These are phyloP conservation scores for Fusarium miscanthi DNA, from an alignment of 2,329 filamentous ascomycete species.

Conservation along the genomic window DNA sequence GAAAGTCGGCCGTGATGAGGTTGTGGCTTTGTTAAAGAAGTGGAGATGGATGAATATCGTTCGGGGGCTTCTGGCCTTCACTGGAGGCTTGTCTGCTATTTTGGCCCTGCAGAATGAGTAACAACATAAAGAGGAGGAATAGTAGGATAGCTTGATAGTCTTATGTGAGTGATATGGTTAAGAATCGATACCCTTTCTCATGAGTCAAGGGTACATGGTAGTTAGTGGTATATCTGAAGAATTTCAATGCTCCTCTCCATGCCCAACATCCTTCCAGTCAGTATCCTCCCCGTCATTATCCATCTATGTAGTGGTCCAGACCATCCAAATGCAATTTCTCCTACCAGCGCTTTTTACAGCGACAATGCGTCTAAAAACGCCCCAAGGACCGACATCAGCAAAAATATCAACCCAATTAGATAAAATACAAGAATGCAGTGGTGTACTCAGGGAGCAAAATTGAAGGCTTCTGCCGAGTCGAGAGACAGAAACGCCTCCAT, in stretches of 20 bases:
- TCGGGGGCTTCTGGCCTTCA: conserved; percentile 24
- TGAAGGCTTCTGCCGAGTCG: conserved; percentile 44
- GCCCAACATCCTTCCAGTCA: background rate
- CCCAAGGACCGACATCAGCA: background rate
- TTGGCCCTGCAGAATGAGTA: conserved; percentile 21
- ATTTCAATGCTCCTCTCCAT: conserved; percentile 1
- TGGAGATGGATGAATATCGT: conserved; percentile 40
- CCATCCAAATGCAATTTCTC: background rate
- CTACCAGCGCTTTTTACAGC: background rate
- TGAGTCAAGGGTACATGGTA: background rate
- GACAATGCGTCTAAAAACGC: background rate
- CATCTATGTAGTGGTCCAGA: background rate
- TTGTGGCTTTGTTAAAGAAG: conserved; percentile 21
- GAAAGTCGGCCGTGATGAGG: conserved; percentile 22
- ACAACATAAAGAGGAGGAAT: background rate
- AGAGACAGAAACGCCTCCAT: conserved; percentile 50
- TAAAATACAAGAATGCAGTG: background rate
- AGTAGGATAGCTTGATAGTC: background rate
- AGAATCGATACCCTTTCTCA: background rate
- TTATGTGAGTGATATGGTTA: background rate
- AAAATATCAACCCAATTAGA: background rate
- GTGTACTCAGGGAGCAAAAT: conserved; percentile 35
- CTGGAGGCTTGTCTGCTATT: conserved; percentile 27
- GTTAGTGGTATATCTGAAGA: conserved; percentile 15
- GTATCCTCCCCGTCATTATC: background rate